phyloP scores from a whole-genome alignment of 2,329 filamentous ascomycete genomes.

The Lachnellula hyalina region DNA sequence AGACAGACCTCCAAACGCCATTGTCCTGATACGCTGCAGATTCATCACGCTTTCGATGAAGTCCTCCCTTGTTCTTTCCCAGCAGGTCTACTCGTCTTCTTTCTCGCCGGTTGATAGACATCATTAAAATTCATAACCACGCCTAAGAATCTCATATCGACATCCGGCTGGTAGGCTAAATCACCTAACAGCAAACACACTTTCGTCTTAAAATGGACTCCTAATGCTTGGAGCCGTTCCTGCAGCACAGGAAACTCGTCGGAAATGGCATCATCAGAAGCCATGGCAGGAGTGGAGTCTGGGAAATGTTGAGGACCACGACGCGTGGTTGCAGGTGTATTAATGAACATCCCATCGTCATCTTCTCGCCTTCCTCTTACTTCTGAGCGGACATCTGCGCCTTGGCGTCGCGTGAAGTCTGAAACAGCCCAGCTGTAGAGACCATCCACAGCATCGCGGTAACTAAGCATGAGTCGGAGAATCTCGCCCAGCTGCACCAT shows the following conservation, averaged over 20 bases:
- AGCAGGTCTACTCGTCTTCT: constrained; percentile 34
- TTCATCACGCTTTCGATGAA: constrained; percentile 51
- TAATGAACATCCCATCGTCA: constrained; percentile 21
- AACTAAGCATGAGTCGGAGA: constrained; percentile 86
- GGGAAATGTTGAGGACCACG: constrained; percentile 24
- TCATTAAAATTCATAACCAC: constrained; percentile 99
- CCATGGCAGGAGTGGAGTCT: constrained; percentile 24
- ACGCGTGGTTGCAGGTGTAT: constrained; percentile 27
- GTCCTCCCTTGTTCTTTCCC: constrained; percentile 12
- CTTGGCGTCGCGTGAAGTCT: constrained; percentile 88
- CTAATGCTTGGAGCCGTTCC: constrained; percentile 65
- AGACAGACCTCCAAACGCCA: neutral
- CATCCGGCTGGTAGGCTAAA: constrained; percentile 85
- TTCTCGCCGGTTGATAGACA: constrained; percentile 74
- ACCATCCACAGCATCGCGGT: constrained; percentile 88
- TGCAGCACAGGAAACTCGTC: constrained; percentile 70
- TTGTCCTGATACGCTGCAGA: neutral
- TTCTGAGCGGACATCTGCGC: constrained; percentile 69
- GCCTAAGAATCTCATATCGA: constrained; percentile 91
- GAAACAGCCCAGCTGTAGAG: constrained; percentile 93
- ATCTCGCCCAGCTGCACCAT: constrained; percentile 89
- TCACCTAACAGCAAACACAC: constrained; percentile 84
- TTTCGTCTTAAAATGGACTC: constrained; percentile 68
- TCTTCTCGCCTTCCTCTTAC: constrained; percentile 36
- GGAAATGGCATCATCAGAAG: constrained; percentile 36